Conservation (phyloP, 2,329 filamentous ascomycete species). For the Paecilomyces variotii region DNA sequence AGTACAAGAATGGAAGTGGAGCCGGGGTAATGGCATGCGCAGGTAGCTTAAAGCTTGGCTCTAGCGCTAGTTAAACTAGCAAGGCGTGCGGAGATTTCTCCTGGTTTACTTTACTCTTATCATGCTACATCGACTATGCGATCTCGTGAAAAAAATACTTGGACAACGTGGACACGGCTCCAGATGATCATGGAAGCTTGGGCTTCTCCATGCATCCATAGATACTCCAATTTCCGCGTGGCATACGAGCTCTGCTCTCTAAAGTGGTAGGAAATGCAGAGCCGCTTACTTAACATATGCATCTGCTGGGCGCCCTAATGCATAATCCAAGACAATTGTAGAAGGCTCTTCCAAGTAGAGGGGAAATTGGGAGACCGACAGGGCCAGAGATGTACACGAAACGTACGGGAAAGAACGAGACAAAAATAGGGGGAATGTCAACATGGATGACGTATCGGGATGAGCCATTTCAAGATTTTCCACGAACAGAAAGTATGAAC, state of each 20-base stretch:
- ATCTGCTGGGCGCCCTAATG: neutral
- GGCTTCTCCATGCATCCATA: neutral
- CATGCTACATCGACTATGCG: neutral
- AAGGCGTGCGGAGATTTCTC: neutral
- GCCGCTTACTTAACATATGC: neutral
- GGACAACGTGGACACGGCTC: neutral
- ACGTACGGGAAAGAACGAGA: neutral
- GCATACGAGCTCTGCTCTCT: neutral
- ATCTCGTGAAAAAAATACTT: no score
- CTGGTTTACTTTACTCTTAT: neutral
- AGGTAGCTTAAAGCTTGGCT: neutral
- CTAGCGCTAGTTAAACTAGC: neutral
- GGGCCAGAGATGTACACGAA: neutral
- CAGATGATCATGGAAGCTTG: neutral
- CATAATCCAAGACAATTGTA: neutral
- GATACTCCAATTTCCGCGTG: neutral
- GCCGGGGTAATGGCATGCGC: neutral
- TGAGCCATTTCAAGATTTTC: neutral
- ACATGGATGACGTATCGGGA: neutral
- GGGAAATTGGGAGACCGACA: neutral
- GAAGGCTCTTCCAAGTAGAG: neutral
- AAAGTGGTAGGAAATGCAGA: neutral
- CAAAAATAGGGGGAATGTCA: neutral
- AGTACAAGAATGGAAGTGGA: neutral
- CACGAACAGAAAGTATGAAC: neutral